Base-by-base conservation (phyloP, 1,284 basidiomycete species). In the Marasmius fiardii region DNA sequence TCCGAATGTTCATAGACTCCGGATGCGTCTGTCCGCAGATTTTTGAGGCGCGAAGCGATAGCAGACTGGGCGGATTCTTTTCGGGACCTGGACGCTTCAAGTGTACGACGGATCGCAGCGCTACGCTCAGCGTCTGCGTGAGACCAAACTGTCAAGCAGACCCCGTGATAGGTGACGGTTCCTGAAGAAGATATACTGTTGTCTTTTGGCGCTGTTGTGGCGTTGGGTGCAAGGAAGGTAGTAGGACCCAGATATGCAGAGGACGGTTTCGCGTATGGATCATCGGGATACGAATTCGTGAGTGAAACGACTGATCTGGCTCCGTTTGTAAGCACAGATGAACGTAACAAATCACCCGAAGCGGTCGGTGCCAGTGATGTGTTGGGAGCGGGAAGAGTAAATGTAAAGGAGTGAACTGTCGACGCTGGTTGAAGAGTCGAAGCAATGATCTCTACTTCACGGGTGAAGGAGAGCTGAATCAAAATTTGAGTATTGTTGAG, bases 361-460 rank as follows among this genome's bases (percentile, higher is more conserved):
- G 80, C 78, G 23, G 78, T 82, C 8, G 86, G 84, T 8, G 84
- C 88, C 43, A 86, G 79, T 34, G 84, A 87, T 2, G 85, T 92
- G 57, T 75, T 83, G 12, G 87, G 85, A 12, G 87, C 83, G 53
- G 87, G 87, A 57, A 90, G 79, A 26, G 78, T 86, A 65, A 98
- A 98, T 3, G 92, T 90, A 72, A 98, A 98, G 0, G 87, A 90
- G 72, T 98, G 94, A 48, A 94, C 89, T 16, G 94, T 96, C 18
- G 92, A 92, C 1, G 93, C 88, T 3, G 94, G 94, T 63, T 95
- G 90, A 7, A 95, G 79, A 0, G 92, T 92, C 14, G 93, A 93
- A 16, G 93, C 92, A 68, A 97, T 88, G 59, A 98, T 90, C 68
- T 98, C 95, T 50, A 98, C 92, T 74, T 95, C 93, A 53, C 91